Conservation (phyloP, 2,329 filamentous ascomycete genomes). For the Exophiala dermatitidis region DNA sequence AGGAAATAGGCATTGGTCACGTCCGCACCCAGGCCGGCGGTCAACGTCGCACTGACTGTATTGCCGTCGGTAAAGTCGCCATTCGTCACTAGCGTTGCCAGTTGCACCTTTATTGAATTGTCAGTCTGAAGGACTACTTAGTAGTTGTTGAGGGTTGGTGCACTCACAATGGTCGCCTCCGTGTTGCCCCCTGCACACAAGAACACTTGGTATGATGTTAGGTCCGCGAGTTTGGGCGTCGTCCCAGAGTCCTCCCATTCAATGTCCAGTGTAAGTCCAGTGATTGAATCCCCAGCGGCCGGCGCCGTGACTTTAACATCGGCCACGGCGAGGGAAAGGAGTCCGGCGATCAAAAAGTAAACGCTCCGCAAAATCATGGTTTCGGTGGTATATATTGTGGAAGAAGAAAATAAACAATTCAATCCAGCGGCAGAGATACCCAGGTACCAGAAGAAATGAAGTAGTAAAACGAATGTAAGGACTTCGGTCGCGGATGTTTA, state of each 20-base stretch:
- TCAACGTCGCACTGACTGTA: slow-evolving; percentile 40
- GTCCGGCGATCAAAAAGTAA: slow-evolving; percentile 10
- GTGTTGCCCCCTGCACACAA: slow-evolving; percentile 56
- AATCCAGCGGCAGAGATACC: background rate
- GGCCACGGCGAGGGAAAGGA: slow-evolving; percentile 35
- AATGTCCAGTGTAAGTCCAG: slow-evolving; percentile 47
- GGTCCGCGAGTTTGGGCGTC: slow-evolving; percentile 44
- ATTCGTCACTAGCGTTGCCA: slow-evolving; percentile 36
- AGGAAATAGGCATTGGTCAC: slow-evolving; percentile 50
- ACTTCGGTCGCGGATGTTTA: background rate
- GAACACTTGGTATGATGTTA: slow-evolving; percentile 51
- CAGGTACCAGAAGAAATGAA: background rate
- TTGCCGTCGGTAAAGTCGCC: slow-evolving; percentile 37
- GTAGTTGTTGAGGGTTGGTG: too few species aligned
- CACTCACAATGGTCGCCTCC: slow-evolving; percentile 40
- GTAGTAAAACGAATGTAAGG: background rate
- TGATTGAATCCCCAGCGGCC: slow-evolving; percentile 44
- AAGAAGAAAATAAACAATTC: background rate
- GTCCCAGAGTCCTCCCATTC: slow-evolving; percentile 52
- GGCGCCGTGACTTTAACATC: slow-evolving; percentile 51
- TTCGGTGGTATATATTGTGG: background rate
- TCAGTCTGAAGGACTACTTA: background rate
- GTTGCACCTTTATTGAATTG: slow-evolving; percentile 33
- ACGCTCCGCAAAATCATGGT: slow-evolving; percentile 21
- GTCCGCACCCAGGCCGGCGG: slow-evolving; percentile 38